Evolutionary conservation across 148 eudicot genomes (phyloP), one percentile per base, ranked within the genome.

Genomic region (Arctostaphylos glauca): DNA sequence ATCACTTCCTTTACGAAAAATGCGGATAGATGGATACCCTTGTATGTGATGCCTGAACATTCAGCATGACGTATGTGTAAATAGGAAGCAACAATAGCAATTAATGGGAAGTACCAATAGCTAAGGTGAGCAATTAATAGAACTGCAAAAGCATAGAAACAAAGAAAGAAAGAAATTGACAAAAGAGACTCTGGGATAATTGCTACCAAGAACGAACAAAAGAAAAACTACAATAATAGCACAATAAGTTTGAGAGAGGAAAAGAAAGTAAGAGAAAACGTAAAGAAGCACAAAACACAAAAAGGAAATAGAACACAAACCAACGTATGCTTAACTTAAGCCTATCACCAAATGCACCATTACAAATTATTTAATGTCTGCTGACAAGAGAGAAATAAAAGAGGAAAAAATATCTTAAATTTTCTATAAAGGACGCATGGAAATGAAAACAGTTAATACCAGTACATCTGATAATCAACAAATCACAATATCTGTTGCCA

Each of bases 11-110:
- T 91, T 92, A 31, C 96, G 92, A 73, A 90, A 93, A 79, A 93
- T 92, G 84, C 97, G 90, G 80, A 94, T 92, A 53, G 98, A 92
- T 62, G 98, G 98, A 87, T 94, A 94, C 15, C 95, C 98, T 82
- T 94, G 98, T 81, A 94, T 87, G 86, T 94, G 96, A 87, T 94
- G 85, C 94, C 99, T 96, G 94, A 85, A 84, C 19, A 81, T 56
- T 47, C 68, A 71, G 38, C 84, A 77, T 2, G 67, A 81, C 64
- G 54, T 73, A 56, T 70, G 43, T 73, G 62, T 86, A 74, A 86
- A 77, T 48, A 53, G 74, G 71, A 82, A 77, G 58, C 67, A 84
- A 58, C 78, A 75, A 77, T 14, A 84, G 54, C 44, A 62, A 76
- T 47, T 74, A 85, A 77, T 44, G 66, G 77, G 62, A 82, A 77